Evolutionary conservation across 2,329 filamentous ascomycete genomes (phyloP), one percentile per base, ranked within the genome.

Genomic region (Trichoderma koningii): DNA sequence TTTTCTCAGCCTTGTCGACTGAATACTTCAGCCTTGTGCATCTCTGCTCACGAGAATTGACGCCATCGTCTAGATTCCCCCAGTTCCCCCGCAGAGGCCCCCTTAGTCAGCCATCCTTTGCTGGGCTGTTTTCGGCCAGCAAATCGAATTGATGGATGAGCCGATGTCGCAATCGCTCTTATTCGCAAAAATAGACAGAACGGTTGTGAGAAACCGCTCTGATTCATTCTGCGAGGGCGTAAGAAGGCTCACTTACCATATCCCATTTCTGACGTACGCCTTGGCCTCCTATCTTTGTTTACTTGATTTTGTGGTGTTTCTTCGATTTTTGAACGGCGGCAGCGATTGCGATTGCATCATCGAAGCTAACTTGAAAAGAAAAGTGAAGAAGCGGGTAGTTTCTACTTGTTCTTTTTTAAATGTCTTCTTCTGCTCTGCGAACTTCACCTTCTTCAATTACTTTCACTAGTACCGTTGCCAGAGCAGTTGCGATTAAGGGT

Each of bases 121-220:
- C 4, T 28, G 28, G n/a, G 42, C 28, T 50, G 23, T 55, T 55
- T 63, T 23, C 34, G 19, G 51, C 34, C 12, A 14, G 34, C 12
- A 14, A 30, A 38, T 14, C 12, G 44, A 52, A 51, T 23, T 41
- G 47, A n/a, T 17, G 2, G 47, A 64, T 14, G 2, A 14, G 61
- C 65, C 65, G 67, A 68, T 65, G 65, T 68, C 65, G 67, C 65
- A 66, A 62, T 63, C 44, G 34, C 55, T n/a, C 44, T n/a, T 23
- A 19, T 19, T 34, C 26, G 19, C 19, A n/a, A 38, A 50, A 53
- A 21, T 15, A n/a, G 10, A 26, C 21, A 30, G 34, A n/a, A n/a
- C n/a, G 34, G 34, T 26, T 52, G 55, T 30, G 41, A 53, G 41
- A 48, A 59, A 59, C 21, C 19, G 28, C 19, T 19, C 41, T 19